phyloP scores from a whole-genome alignment of 768 basidiomycete species.

The Collybia sordida region DNA sequence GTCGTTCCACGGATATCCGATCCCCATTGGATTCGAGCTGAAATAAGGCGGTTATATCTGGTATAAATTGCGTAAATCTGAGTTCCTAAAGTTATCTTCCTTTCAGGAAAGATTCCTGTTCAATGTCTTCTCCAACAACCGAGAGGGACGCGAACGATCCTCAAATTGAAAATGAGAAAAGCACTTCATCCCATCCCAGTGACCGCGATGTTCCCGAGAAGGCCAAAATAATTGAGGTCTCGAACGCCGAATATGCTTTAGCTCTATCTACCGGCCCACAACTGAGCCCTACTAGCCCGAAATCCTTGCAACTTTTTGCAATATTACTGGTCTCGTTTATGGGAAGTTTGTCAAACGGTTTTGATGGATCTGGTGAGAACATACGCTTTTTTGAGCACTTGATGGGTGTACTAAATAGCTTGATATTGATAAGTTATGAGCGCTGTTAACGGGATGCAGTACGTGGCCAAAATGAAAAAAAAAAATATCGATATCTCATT shows the following conservation, averaged over 20 bases:
- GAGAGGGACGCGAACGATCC: slow-evolving; percentile 8
- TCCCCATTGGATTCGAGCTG: neutral
- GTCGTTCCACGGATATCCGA: no score
- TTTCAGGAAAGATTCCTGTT: neutral
- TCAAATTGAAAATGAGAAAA: slow-evolving; percentile 11
- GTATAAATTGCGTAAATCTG: neutral
- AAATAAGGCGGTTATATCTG: neutral
- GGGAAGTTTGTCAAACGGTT: slow-evolving; percentile 46
- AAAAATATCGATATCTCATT: neutral
- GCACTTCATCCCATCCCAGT: neutral
- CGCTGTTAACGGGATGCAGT: slow-evolving; percentile 48
- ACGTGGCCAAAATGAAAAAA: slow-evolving; percentile 9
- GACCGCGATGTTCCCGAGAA: slow-evolving; percentile 8
- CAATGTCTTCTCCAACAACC: slow-evolving; percentile 15
- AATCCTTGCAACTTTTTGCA: slow-evolving; percentile 40
- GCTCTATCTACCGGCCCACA: slow-evolving; percentile 44
- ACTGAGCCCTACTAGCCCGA: slow-evolving; percentile 34
- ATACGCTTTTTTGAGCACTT: neutral
- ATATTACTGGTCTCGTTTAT: slow-evolving; percentile 44
- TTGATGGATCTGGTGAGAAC: slow-evolving; percentile 42
- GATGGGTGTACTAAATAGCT: neutral
- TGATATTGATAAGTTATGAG: slow-evolving; percentile 36
- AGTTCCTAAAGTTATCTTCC: neutral
- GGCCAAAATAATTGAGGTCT: slow-evolving; percentile 24
- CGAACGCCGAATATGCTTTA: slow-evolving; percentile 42